Conservation (phyloP, 140 eudicot species). For the Anethum foeniculum region DNA sequence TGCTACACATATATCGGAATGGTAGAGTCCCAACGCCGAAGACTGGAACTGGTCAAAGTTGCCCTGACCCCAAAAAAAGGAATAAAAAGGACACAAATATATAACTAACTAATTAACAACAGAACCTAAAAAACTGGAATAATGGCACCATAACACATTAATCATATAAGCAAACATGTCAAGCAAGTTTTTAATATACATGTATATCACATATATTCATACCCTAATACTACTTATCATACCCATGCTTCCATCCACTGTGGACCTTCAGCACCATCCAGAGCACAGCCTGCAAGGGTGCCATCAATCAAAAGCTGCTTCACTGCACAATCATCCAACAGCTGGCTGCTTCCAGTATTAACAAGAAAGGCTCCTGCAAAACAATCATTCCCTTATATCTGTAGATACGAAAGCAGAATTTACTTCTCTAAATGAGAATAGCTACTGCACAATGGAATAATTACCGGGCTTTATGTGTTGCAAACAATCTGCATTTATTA, state of each 20-base stretch:
- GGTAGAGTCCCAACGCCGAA: background rate
- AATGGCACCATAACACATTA: background rate
- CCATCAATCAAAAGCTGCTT: conserved; percentile 97
- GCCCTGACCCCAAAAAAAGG: background rate
- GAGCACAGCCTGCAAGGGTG: conserved; percentile 94
- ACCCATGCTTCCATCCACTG: conserved; percentile 99
- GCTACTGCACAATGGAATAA: background rate
- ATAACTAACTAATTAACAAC: background rate
- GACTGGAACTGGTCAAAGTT: background rate
- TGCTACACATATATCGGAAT: background rate
- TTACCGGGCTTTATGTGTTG: conserved; percentile 91
- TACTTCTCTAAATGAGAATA: background rate
- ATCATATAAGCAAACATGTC: background rate
- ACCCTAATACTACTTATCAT: conserved; percentile 58
- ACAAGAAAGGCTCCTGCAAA: conserved; percentile 93
- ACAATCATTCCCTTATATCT: conserved; percentile 15
- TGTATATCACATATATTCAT: conserved; percentile 16
- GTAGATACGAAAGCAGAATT: background rate
- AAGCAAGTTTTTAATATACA: background rate
- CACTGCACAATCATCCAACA: conserved; percentile 97
- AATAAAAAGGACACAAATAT: background rate
- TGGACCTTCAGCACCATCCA: conserved; percentile 99
- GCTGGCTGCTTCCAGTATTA: conserved; percentile 96
- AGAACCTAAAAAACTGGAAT: background rate
- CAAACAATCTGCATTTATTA: conserved; percentile 82